Percentiles rank a stretch among this genome's conserved stretches.
Conservation (phyloP, 2,329 filamentous ascomycete genomes). For the Tolypocladium endophyticum region DNA sequence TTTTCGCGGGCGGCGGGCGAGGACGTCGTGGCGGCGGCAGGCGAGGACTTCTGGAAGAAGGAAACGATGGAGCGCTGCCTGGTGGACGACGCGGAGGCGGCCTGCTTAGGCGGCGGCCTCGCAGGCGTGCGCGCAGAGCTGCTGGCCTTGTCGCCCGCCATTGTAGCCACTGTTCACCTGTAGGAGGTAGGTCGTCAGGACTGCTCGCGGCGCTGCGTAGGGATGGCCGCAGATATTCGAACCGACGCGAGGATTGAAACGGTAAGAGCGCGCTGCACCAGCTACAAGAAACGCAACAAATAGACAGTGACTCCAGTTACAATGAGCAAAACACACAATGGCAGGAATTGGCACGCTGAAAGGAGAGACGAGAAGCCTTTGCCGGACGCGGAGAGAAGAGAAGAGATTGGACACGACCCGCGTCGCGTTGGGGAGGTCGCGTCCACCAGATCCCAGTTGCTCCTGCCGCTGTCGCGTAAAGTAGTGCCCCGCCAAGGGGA, state of each 20-base stretch:
- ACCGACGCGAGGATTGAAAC: not conserved
- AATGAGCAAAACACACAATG: not conserved
- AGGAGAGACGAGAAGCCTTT: not conserved
- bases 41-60: conserved; percentile 33
- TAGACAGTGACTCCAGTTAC: not conserved
- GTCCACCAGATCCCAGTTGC: not conserved
- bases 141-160: conserved; percentile 18
- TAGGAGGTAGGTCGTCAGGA: not conserved
- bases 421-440: conserved; percentile 1
- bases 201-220: not conserved
- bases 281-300: not conserved
- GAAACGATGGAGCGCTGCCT: conserved; percentile 33
- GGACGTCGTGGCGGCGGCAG: conserved; percentile 17
- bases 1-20: conserved; percentile 21
- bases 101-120: conserved; percentile 15
- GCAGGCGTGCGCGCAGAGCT: conserved; percentile 21
- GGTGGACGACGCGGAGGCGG: conserved; percentile 15
- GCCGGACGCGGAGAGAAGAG: not conserved
- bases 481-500: not conserved
- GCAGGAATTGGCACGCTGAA: not conserved
- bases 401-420: not conserved
- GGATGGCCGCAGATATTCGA: not conserved
- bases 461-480: not conserved
- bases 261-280: not conserved
- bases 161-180: conserved; percentile 7